These are phyloP conservation scores for Harrya chromipes DNA, from an alignment of 768 basidiomycete genomes.

Conservation along the genomic window DNA sequence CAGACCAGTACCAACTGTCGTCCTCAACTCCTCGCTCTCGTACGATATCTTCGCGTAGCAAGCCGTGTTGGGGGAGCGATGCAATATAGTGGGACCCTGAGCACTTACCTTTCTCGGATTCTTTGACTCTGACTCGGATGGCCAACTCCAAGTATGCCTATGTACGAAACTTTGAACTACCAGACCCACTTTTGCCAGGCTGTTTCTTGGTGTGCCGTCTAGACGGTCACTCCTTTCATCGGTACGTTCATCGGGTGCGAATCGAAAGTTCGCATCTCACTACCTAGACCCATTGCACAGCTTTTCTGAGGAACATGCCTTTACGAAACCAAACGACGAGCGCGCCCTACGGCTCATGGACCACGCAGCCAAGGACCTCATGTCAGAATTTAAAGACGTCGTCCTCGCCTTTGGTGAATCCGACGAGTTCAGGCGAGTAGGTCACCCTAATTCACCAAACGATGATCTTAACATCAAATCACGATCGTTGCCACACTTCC, in stretches of 20 bases:
- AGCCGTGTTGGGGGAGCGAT: too few species aligned
- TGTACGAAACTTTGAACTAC: constrained; percentile 85
- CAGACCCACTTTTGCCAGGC: constrained; percentile 79
- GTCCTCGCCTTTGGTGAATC: constrained; percentile 92
- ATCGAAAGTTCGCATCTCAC: neutral
- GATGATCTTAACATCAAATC: too few species aligned
- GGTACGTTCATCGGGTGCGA: constrained; percentile 43
- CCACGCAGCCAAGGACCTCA: constrained; percentile 73
- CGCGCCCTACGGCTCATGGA: constrained; percentile 92
- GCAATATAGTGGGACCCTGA: too few species aligned
- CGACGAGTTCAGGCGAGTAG: constrained; percentile 85
- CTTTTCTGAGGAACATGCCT: constrained; percentile 80
- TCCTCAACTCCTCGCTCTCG: too few species aligned
- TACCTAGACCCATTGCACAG: constrained; percentile 38
- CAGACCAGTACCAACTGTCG: too few species aligned
- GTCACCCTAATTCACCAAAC: neutral
- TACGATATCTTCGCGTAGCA: too few species aligned
- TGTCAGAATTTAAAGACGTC: constrained; percentile 82
- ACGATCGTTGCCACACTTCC: neutral
- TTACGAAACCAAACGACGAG: constrained; percentile 89
- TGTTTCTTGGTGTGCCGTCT: constrained; percentile 84
- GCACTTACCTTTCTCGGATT: too few species aligned
- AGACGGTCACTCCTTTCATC: constrained; percentile 93
- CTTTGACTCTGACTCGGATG: constrained; percentile 44
- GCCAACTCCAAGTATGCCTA: constrained; percentile 92